Evolutionary conservation across 352 stramenopile genomes (phyloP), one percentile per base, ranked within the genome.

Genomic region (Phytophthora melonis): DNA sequence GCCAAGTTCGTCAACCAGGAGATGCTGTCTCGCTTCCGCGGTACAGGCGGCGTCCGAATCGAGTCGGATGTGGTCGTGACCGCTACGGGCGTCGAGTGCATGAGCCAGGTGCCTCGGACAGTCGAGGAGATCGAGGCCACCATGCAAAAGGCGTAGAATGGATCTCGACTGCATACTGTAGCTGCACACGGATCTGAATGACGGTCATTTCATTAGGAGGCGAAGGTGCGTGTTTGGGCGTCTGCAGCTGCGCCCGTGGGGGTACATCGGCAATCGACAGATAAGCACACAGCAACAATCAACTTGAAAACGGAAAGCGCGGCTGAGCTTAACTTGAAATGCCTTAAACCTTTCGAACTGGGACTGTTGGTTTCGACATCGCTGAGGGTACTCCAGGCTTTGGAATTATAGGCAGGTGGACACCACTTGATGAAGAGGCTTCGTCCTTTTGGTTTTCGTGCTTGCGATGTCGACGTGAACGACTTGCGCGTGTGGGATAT

Each of bases 41-140:
- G 93, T 58, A 97, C 95, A 65, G 98, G 98, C 2, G 98, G 98
- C 60, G 96, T 99, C 21, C 89, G 98, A 54, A 93, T 99, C 62
- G 98, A 99, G 71, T 99, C 99, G 76, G 96, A 99, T 70, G 85
- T 99, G 36, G 79, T 98, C 7, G 92, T 99, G n/a, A 99, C 98
- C 5, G 85, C 89, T n/a, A 85, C 87, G 62, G 97, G 98, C 59
- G 93, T 95, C 53, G 94, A 99, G 67, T 99, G 99, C 84, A 97
- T 99, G 79, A 99, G 95, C 18, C 87, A 94, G 49, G 98, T 98
- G 66, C 97, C 98, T 11, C 84, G 98, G 50, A 98, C 96, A 16
- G 88, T 99, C 6, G 82, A 97, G 45, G 98, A 99, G 43, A 97
- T 99, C 21, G 94, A 99, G 79, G 79, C 81, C 53, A 95, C 99